Evolutionary conservation across 805 yeast genomes (phyloP), one percentile per base, ranked within the genome.

Genomic region (Wickerhamiella nectarea): DNA sequence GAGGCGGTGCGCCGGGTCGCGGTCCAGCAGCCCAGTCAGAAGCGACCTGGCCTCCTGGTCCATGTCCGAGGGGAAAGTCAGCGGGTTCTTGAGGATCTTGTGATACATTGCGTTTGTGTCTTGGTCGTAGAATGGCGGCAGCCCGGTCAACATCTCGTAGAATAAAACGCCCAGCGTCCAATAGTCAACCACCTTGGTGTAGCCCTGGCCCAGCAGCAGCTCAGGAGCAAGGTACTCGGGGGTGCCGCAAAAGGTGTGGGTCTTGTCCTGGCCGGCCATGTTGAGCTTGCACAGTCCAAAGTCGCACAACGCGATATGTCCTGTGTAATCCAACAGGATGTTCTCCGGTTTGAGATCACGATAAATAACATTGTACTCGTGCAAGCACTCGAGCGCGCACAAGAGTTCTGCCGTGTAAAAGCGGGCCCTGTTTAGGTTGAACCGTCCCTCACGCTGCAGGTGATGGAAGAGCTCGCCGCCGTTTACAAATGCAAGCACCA

Each of bases 181-280:
- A 89, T 95, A 91, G 63, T 91, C 98, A 18, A 91, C 97, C 8
- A 81, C 80, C 60, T 94, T 78, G 2, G 97, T 86, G 62, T 91
- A 91, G 1, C 97, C 97, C 59, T 83, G 86, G 39, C 93, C 91
- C 54, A 86, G 67, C 39, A 91, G 67, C 52, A 91, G 68, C 63
- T 91, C 98, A 1, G 98, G 98, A 1, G 97, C 95, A 52, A 91
- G 69, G 62, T 91, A 91, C 63, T 91, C 97, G 0, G 97, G 97
- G 0, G 98, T 91, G 34, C 98, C 98, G 64, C 98, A 91, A 60
- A 91, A 91, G 0, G 98, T 91, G 55, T 80, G 80, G 19, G 76
- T 71, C 62, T 82, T 82, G 55, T 86, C 95, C 48, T 82, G 80
- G 53, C 79, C 75, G 52, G 78, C 75, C 98, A 91, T 91, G 66